A percentile compares a stretch with the other conserved stretches of the same genome.
These are phyloP conservation scores for Cymbopogon citratus DNA, from an alignment of 176 grass and related monocot species.

Conservation along the genomic window DNA sequence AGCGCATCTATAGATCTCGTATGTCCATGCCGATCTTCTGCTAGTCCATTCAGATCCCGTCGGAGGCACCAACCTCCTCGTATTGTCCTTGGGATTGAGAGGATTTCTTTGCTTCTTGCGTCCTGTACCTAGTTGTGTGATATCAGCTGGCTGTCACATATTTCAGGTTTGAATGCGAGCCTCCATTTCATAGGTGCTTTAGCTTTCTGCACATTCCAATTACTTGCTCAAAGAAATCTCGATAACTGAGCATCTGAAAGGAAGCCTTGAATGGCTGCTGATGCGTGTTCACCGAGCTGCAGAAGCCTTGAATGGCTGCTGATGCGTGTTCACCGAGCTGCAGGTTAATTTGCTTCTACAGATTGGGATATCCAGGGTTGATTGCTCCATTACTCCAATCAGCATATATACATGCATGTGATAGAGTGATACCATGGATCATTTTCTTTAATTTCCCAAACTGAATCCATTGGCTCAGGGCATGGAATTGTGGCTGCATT, in stretches of 20 bases:
- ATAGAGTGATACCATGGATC: background rate
- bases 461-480: background rate
- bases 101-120: background rate
- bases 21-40: background rate
- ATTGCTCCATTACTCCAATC: background rate
- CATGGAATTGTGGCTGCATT: background rate
- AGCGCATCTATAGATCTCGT: background rate
- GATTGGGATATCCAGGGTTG: background rate
- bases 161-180: slow-evolving; percentile 48
- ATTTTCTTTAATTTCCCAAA: background rate
- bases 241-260: slow-evolving; percentile 47
- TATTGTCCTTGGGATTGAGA: background rate
- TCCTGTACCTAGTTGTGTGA: background rate
- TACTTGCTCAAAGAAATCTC: slow-evolving; percentile 61
- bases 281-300: slow-evolving; percentile 30
- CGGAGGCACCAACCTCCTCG: background rate
- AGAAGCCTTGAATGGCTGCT: no score
- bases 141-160: background rate
- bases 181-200: slow-evolving; percentile 62
- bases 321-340: no score
- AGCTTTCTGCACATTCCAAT: slow-evolving; percentile 56
- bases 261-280: slow-evolving; percentile 39
- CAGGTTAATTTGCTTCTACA: slow-evolving; percentile 36
- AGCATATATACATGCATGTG: background rate
- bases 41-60: background rate